Conservation (phyloP, 2,329 filamentous ascomycete species). For the Xylariaceae sp. region DNA sequence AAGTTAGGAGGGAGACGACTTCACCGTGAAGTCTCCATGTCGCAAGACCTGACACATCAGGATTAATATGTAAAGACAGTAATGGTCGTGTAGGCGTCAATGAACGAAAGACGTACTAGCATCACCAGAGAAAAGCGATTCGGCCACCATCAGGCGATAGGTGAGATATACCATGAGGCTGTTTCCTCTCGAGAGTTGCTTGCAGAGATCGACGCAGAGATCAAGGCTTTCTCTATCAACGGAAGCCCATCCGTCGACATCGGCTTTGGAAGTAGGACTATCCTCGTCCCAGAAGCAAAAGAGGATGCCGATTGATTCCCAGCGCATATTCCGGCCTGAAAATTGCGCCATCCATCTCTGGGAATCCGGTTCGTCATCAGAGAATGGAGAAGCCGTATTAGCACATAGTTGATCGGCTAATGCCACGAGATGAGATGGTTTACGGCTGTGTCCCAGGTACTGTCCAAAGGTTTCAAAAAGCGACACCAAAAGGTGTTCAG, state of each 20-base stretch:
- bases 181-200: slow-evolving; percentile 26
- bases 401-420: slow-evolving; percentile 35
- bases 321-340: slow-evolving; percentile 36
- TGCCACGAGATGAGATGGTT: slow-evolving; percentile 31
- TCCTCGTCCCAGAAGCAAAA: slow-evolving; percentile 28
- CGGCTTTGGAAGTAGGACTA: not conserved
- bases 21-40: slow-evolving; percentile 26
- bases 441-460: slow-evolving; percentile 24
- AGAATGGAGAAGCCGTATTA: slow-evolving; percentile 36
- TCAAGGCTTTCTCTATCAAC: slow-evolving; percentile 17
- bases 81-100: not conserved
- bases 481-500: slow-evolving; percentile 29
- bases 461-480: slow-evolving; percentile 32
- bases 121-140: slow-evolving; percentile 27
- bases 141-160: slow-evolving; percentile 18
- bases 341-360: slow-evolving; percentile 39
- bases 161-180: slow-evolving; percentile 24
- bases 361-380: slow-evolving; percentile 33
- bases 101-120: slow-evolving; percentile 23
- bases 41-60: slow-evolving; percentile 18
- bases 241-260: slow-evolving; percentile 13
- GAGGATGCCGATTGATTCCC: slow-evolving; percentile 41
- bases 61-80: not conserved
- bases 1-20: slow-evolving; percentile 34
- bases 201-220: slow-evolving; percentile 23